phyloP scores from a whole-genome alignment of 2,329 filamentous ascomycete genomes.

The Alternaria infectoria region DNA sequence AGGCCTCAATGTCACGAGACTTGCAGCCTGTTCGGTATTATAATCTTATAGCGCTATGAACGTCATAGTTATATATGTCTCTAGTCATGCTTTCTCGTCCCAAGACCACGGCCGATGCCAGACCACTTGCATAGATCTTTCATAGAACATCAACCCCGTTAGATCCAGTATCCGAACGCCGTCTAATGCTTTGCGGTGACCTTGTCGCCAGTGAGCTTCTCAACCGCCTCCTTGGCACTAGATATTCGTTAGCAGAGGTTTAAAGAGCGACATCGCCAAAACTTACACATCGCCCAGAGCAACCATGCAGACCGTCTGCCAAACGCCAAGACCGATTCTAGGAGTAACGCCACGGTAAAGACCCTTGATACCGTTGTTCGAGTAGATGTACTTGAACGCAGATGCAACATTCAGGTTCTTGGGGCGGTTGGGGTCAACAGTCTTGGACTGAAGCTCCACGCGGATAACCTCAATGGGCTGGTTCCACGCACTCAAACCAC shows the following conservation, averaged over 20 bases:
- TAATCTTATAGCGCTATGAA: slow-evolving; percentile 10
- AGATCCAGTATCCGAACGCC: slow-evolving; percentile 26
- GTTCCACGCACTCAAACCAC: slow-evolving; percentile 97
- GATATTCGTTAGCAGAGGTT: slow-evolving; percentile 32
- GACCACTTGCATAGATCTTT: slow-evolving; percentile 5
- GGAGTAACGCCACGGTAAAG: slow-evolving; percentile 95
- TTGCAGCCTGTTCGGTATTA: slow-evolving; percentile 12
- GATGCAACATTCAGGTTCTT: slow-evolving; percentile 99
- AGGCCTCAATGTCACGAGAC: neutral
- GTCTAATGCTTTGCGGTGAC: slow-evolving; percentile 70
- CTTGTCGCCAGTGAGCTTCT: slow-evolving; percentile 68
- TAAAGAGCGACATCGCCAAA: slow-evolving; percentile 2
- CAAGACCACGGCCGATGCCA: slow-evolving; percentile 1
- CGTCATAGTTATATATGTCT: neutral
- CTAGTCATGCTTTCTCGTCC: neutral
- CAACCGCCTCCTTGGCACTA: slow-evolving; percentile 69
- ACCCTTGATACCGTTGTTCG: slow-evolving; percentile 84
- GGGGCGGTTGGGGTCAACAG: slow-evolving; percentile 92
- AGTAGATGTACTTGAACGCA: slow-evolving; percentile 83
- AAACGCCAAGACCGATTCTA: slow-evolving; percentile 92
- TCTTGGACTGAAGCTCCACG: slow-evolving; percentile 99
- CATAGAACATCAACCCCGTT: slow-evolving; percentile 4
- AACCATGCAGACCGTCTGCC: slow-evolving; percentile 99
- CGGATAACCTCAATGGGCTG: slow-evolving; percentile 99
- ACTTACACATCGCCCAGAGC: slow-evolving; percentile 96